Percentiles rank a stretch among this genome's conserved stretches.
Evolutionary conservation across 441 rosid species (phyloP).

Genomic region (Syzygium malaccense): DNA sequence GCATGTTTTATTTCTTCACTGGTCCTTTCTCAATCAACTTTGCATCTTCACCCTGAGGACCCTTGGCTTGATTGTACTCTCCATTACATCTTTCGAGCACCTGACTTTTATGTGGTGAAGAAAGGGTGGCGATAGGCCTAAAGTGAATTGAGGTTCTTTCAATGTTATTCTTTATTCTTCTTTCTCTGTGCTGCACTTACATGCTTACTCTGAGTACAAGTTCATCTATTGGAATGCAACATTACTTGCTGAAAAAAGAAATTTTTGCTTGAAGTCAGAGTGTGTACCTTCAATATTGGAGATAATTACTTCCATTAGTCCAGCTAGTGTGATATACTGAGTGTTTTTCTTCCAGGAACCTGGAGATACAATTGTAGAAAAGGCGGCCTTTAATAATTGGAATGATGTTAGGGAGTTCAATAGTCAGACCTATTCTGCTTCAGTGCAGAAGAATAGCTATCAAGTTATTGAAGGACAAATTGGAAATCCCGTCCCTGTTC

Average conservation of each 20-base stretch:
- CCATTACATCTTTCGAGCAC: not conserved
- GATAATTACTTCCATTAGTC: not conserved
- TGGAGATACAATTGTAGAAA: not conserved
- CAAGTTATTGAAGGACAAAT: not conserved
- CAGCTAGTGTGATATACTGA: not conserved
- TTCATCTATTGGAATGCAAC: not conserved
- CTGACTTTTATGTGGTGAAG: not conserved
- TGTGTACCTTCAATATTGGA: not conserved
- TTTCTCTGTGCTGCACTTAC: not conserved
- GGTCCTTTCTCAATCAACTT: not conserved
- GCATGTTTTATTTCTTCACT: accelerated
- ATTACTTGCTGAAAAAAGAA: accelerated
- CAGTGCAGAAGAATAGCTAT: not conserved
- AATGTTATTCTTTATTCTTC: accelerated
- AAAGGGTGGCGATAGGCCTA: accelerated
- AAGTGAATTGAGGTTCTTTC: not conserved
- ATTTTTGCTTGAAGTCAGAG: not conserved
- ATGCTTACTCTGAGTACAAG: accelerated
- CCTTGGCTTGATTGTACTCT: not conserved
- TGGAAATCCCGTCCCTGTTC: not conserved
- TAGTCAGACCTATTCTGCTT: not conserved
- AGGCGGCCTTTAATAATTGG: not conserved
- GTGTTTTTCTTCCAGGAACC: not conserved
- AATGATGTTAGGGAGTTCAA: not conserved
- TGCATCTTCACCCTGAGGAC: not conserved